Percentiles rank a stretch among this genome's conserved stretches.
Conservation (phyloP, 768 basidiomycete genomes). For the Boletus rubescentipes region DNA sequence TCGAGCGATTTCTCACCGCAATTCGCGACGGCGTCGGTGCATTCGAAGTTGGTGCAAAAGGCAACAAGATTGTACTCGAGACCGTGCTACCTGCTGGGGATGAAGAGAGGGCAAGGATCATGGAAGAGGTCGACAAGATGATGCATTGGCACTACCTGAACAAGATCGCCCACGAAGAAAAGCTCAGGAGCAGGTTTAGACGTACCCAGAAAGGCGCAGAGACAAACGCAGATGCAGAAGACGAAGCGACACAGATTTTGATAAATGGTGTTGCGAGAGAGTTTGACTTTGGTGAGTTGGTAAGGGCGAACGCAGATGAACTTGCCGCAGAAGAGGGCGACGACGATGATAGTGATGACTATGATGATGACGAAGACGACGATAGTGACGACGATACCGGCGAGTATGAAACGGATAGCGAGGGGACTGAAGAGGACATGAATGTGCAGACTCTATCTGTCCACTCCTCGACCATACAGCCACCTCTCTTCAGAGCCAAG, state of each 20-base stretch:
- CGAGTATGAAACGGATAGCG: slow-evolving; percentile 33
- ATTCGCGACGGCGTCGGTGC: slow-evolving; percentile 85
- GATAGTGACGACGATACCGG: slow-evolving; percentile 40
- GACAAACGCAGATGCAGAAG: slow-evolving; percentile 60
- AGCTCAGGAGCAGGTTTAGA: slow-evolving; percentile 82
- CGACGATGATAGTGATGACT: slow-evolving; percentile 43
- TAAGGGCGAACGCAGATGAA: slow-evolving; percentile 77
- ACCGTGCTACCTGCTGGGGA: slow-evolving; percentile 84
- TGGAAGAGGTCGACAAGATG: slow-evolving; percentile 86
- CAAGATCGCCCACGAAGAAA: slow-evolving; percentile 91
- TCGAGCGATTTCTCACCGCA: slow-evolving; percentile 89
- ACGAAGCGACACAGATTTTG: slow-evolving; percentile 79
- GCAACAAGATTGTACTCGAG: slow-evolving; percentile 67
- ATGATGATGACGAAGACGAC: slow-evolving; percentile 35
- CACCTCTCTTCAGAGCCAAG: not conserved
- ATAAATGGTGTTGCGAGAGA: slow-evolving; percentile 81
- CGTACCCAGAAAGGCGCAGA: slow-evolving; percentile 45
- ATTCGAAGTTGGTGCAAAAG: slow-evolving; percentile 3
- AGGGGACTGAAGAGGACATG: slow-evolving; percentile 12
- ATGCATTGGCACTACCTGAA: slow-evolving; percentile 92
- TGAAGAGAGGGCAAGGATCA: slow-evolving; percentile 68
- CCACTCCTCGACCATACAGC: not conserved
- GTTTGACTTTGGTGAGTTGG: slow-evolving; percentile 77
- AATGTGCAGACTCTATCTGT: not conserved
- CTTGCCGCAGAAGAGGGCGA: slow-evolving; percentile 72